phyloP scores from a whole-genome alignment of 345 rosid species.

The Pugionium cornutum region DNA sequence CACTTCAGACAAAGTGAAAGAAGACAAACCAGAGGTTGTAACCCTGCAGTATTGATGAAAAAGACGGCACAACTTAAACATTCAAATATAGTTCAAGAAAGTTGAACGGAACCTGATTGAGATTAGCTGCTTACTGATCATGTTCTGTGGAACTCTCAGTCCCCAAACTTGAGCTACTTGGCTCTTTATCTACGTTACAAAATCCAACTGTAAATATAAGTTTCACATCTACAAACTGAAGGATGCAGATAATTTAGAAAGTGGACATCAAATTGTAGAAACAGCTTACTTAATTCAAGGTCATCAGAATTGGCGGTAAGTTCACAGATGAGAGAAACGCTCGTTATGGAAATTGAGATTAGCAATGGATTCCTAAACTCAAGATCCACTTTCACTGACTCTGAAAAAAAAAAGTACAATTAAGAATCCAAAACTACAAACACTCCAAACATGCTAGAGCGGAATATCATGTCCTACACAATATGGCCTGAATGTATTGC shows the following conservation, averaged over 20 bases:
- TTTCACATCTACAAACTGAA: constrained; percentile 20
- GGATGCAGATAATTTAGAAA: constrained; percentile 1
- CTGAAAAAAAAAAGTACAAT: constrained; percentile 48
- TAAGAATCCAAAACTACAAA: constrained; percentile 23
- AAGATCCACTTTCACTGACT: constrained; percentile 68
- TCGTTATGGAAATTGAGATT: constrained; percentile 65
- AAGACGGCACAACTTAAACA: constrained; percentile 26
- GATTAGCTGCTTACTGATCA: constrained; percentile 38
- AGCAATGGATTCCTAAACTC: constrained; percentile 86
- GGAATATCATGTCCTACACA: constrained; percentile 17
- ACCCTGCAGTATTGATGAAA: constrained; percentile 53
- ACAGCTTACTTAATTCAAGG: constrained; percentile 51
- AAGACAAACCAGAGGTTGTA: constrained; percentile 45
- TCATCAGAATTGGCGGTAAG: constrained; percentile 65
- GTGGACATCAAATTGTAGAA: constrained; percentile 31
- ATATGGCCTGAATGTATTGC: constrained; percentile 16
- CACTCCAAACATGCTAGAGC: constrained; percentile 20
- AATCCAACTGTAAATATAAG: constrained; percentile 33
- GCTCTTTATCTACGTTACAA: constrained; percentile 45
- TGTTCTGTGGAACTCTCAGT: constrained; percentile 45
- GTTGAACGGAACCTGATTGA: constrained; percentile 27
- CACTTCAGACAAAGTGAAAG: constrained; percentile 68
- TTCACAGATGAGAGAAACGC: constrained; percentile 78
- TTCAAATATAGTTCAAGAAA: constrained; percentile 23
- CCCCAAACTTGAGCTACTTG: constrained; percentile 51